Base-by-base conservation (phyloP, 2,329 filamentous ascomycete species). In the Fusarium burgessii region DNA sequence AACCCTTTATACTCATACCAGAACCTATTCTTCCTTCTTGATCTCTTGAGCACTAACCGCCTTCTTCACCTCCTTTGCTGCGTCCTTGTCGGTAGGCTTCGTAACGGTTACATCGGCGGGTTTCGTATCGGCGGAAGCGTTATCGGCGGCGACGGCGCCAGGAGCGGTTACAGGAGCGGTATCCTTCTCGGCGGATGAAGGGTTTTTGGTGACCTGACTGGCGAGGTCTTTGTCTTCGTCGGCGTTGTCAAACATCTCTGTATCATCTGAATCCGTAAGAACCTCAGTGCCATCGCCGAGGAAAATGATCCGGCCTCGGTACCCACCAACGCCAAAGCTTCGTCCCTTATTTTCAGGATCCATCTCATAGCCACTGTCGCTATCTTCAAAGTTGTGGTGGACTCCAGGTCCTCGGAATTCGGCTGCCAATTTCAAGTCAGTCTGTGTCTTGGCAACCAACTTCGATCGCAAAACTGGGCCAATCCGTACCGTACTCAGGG, bases 401-500 rank as follows among this genome's bases (percentile, higher is more conserved):
- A 93, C 90, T 71, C 92, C 92, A 66, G 93, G 93, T 75, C 93
- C 93, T 76, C 93, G 91, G 85, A 95, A 94, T 84, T 95, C 92
- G 83, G 93, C 93, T 95, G 45, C 52, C 57, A 23, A 45, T 58
- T 18, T 46, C 33, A 58, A 38, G 68, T 76, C 58, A 76, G 74
- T 62, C 50, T 55, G 36, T 62, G 27, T 45, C 62, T 52, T 27
- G 40, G 14, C 17, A 11, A 45, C 25, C 40, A 49, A 49, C 46
- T 41, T 43, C 36, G 50, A 62, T 55, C 50, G 40, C n/a, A 27
- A 62, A 63, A 62, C 79, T 82, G 83, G 84, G 81, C 71, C 80
- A 80, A 85, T 84, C 90, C 94, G 91, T 95, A 95, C 96, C 96
- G 87, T 98, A 99, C 91, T 99, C 96, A 79, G 95, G 96, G 84